Evolutionary conservation across 768 basidiomycete genomes (phyloP).

Genomic region (Lentinula raphanica): DNA sequence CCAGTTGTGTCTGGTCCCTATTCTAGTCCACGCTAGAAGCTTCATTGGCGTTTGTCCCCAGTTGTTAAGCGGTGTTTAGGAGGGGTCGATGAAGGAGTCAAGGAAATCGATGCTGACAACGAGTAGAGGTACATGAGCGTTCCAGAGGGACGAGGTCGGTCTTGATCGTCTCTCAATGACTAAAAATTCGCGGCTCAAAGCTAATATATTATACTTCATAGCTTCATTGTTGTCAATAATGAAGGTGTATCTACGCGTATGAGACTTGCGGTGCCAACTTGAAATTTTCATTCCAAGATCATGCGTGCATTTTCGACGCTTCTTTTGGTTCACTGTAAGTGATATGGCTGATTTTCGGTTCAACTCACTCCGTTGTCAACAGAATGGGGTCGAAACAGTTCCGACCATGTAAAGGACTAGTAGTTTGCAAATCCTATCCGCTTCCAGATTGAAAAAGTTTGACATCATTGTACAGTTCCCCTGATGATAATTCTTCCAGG

Average conservation of each 20-base stretch:
- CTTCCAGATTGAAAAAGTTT: neutral
- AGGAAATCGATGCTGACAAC: neutral
- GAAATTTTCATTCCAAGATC: too few species aligned
- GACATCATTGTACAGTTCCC: too few species aligned
- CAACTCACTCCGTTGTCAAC: too few species aligned
- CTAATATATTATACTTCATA: neutral
- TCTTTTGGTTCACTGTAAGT: too few species aligned
- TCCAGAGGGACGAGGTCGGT: neutral
- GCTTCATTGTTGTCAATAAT: too few species aligned
- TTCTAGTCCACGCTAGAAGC: neutral
- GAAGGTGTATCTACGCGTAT: too few species aligned
- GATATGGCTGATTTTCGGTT: too few species aligned
- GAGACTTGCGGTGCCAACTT: too few species aligned
- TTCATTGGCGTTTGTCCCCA: neutral
- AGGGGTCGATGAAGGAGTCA: neutral
- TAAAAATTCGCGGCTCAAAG: neutral
- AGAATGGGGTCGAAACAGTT: too few species aligned
- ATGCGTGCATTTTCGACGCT: too few species aligned
- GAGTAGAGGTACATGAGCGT: neutral
- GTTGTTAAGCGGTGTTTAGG: neutral
- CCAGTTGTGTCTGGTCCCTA: neutral
- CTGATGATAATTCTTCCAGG: neutral
- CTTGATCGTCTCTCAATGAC: neutral
- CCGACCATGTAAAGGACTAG: too few species aligned
- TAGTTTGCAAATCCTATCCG: neutral